Conservation (phyloP, 148 eudicot genomes). For the Heliamphora exappendiculata region DNA sequence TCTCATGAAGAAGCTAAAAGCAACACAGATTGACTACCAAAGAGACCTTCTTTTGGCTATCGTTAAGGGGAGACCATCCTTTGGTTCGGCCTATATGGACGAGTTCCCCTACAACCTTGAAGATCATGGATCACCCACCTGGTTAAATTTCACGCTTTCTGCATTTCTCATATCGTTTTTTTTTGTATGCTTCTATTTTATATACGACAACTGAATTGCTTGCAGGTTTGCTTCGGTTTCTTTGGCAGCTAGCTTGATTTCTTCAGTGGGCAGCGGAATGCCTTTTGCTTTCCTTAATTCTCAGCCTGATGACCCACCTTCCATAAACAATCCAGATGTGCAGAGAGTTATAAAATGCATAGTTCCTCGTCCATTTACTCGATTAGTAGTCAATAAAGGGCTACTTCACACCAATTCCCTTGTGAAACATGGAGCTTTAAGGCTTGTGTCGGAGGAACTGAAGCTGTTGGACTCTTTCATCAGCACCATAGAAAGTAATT, state of each 20-base stretch:
- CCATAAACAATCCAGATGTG: constrained; percentile 44
- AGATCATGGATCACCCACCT: constrained; percentile 61
- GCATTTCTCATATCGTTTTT: constrained; percentile 2
- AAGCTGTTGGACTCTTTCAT: constrained; percentile 55
- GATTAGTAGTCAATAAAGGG: constrained; percentile 71
- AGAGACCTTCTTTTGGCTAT: constrained; percentile 62
- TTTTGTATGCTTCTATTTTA: background rate
- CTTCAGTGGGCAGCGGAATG: constrained; percentile 55
- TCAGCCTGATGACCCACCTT: constrained; percentile 21
- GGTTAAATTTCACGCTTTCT: constrained; percentile 49
- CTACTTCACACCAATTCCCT: constrained; percentile 62
- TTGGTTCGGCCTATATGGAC: constrained; percentile 74
- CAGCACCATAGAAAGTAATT: constrained; percentile 29
- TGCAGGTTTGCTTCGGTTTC: constrained; percentile 80
- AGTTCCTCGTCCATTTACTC: constrained; percentile 61
- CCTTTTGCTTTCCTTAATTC: constrained; percentile 48
- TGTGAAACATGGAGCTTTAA: constrained; percentile 73
- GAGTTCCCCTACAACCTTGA: constrained; percentile 86
- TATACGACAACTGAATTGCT: constrained; percentile 23
- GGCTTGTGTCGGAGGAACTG: constrained; percentile 68
- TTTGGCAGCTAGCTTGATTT: constrained; percentile 71
- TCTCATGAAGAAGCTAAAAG: constrained; percentile 88
- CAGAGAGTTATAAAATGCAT: constrained; percentile 71
- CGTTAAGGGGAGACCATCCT: constrained; percentile 58
- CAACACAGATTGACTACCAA: constrained; percentile 63